Conservation (phyloP, 73 alveolate species). For the Durusdinium trenchii region DNA sequence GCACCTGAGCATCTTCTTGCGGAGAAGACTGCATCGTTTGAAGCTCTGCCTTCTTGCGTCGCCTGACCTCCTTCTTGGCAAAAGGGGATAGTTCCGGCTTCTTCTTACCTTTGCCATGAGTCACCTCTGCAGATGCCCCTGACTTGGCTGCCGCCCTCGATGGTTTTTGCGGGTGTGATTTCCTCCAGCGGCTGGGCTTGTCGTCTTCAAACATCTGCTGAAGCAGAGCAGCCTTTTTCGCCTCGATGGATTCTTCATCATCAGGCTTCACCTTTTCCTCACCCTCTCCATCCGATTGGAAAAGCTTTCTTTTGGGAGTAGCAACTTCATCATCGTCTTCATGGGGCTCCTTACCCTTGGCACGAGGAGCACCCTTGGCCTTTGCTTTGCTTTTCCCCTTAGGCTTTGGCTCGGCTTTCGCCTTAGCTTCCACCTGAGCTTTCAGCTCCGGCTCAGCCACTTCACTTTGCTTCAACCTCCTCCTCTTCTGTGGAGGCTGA, state of each 20-base stretch:
- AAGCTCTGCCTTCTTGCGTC: neutral
- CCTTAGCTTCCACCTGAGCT: neutral
- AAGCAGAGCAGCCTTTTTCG: neutral
- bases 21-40: neutral
- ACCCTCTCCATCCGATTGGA: neutral
- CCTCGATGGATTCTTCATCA: neutral
- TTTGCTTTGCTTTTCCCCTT: neutral
- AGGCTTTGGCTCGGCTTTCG: neutral
- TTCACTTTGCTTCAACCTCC: neutral
- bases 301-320: neutral
- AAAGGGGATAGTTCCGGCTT: neutral
- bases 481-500: neutral
- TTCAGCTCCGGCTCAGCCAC: neutral
- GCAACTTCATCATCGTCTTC: neutral
- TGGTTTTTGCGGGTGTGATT: neutral
- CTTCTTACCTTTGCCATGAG: neutral
- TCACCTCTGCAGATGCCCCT: neutral
- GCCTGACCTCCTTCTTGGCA: neutral
- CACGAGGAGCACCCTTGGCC: neutral
- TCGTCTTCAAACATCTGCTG: neutral
- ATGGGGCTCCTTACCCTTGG: neutral
- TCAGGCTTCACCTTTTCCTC: neutral
- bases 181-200: neutral
- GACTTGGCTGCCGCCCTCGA: neutral
- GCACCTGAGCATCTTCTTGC: neutral